Evolutionary conservation across 768 basidiomycete species (phyloP).

Genomic region (Termitomyces sp.): DNA sequence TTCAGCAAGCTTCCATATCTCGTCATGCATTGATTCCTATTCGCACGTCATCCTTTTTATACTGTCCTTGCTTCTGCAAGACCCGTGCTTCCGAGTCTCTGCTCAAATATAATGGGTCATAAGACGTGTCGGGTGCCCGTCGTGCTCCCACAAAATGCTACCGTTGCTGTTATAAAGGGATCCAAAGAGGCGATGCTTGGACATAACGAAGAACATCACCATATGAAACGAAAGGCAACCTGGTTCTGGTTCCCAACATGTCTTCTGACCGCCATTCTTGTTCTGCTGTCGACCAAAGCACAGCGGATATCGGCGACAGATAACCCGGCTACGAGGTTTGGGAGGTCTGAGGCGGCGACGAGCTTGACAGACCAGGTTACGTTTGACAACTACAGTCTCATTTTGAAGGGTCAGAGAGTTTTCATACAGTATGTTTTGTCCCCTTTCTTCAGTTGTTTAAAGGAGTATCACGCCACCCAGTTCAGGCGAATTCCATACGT

Average conservation of each 20-base stretch:
- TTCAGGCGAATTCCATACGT: conserved; percentile 84
- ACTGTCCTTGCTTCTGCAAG: not conserved
- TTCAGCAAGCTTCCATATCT: not conserved
- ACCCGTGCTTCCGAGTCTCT: not conserved
- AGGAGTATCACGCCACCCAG: conserved; percentile 26
- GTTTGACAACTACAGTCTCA: conserved; percentile 68
- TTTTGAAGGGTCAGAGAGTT: conserved; percentile 62
- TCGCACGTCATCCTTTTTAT: not conserved
- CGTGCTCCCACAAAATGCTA: not conserved
- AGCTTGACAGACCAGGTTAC: conserved; percentile 33
- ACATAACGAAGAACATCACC: not conserved
- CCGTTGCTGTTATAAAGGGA: not conserved
- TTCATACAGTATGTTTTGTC: conserved; percentile 59
- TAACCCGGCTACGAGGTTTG: not conserved
- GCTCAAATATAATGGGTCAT: not conserved
- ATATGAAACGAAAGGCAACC: conserved; percentile 16
- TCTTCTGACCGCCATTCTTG: conserved; percentile 20
- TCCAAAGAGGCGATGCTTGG: too few relatives aligned
- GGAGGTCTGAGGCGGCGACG: conserved; percentile 2
- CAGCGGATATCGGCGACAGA: conserved; percentile 1
- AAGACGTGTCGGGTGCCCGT: not conserved
- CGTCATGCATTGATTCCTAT: not conserved
- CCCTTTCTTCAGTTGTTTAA: not conserved
- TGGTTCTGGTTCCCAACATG: conserved; percentile 25
- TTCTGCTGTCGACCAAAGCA: conserved; percentile 17